phyloP scores from a whole-genome alignment of 495 filamentous ascomycete species.

The Penicillium salamii region DNA sequence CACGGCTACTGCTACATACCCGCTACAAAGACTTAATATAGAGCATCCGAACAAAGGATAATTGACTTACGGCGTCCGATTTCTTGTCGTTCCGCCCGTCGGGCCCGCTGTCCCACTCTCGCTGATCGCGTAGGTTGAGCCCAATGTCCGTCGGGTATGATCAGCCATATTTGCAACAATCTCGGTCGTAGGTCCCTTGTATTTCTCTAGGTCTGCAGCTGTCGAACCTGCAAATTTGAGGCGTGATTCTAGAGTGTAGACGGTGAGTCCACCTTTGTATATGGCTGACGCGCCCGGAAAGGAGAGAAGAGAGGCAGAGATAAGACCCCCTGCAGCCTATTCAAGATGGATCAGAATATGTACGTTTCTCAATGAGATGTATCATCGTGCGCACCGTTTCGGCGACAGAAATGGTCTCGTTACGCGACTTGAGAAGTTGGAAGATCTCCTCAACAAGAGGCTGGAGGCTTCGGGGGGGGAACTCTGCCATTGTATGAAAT shows the following conservation, averaged over 20 bases:
- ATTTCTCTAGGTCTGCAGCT: conserved; percentile 41
- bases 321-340: conserved; percentile 58
- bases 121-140: conserved; percentile 52
- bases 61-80: conserved; percentile 51
- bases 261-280: conserved; percentile 59
- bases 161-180: conserved; percentile 54
- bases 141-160: conserved; percentile 49
- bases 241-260: conserved; percentile 59
- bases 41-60: not conserved
- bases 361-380: too few species aligned
- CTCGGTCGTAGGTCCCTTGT: conserved; percentile 55
- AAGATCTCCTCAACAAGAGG: conserved; percentile 49
- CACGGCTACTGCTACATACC: conserved; percentile 59
- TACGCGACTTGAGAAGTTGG: conserved; percentile 47
- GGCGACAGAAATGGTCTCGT: conserved; percentile 55
- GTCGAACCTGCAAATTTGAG: conserved; percentile 62
- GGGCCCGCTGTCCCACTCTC: conserved; percentile 65
- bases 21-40: conserved; percentile 29
- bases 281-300: conserved; percentile 52
- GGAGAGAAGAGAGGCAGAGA: conserved; percentile 53
- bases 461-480: conserved; percentile 41
- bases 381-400: conserved; percentile 50
- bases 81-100: conserved; percentile 53
- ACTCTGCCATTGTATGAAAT: not conserved
- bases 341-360: not conserved